Base-by-base conservation (phyloP, 1,284 basidiomycete genomes). In the Apiotrichum gracile region DNA sequence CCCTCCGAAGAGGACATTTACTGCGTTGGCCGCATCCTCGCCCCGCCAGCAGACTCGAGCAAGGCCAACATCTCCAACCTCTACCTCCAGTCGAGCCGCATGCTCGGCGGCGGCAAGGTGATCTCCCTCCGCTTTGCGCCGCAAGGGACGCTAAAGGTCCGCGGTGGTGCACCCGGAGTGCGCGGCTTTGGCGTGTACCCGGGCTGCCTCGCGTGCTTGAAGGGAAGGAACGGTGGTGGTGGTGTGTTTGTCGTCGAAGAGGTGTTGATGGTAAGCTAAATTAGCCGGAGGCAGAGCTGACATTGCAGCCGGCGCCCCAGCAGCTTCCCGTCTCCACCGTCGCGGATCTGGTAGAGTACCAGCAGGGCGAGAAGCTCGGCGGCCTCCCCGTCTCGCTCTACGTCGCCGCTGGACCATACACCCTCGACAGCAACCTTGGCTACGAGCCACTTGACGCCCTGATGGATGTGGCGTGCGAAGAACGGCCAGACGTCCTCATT, bases 191-290 rank as follows among this genome's bases (percentile, higher is more conserved):
- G 87, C 0, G 69, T 98, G 29, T 98, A 93, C 68, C 91, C 92
- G 1, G 96, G 96, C 2, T 85, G 86, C 37, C 84, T 98, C 43
- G 85, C 88, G 0, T 89, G 87, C 3, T 70, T 97, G n/a, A 87
- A 84, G 61, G 96, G 96, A 0, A 82, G 83, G 65, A 97, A 97
- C 70, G 92, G 91, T 2, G 90, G 91, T 1, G 92, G 89, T 5
- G 85, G 83, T 3, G 84, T 83, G 70, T 98, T 97, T 69, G 79
- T 84, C 16, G 92, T 87, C 0, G 83, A 83, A 25, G 91, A 97
- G 67, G 79, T 97, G 14, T 73, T 97, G 34, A 78, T 85, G 63
- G 91, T 87, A 78, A 69, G 68, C 26, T 27, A n/a, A n/a, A 4
- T 4, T 38, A 12, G 17, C 34, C 26, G 16, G 22, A 5, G 5